Percentiles rank a stretch among this genome's conserved stretches.
Evolutionary conservation across 345 rosid species (phyloP).

Genomic region (Fremontodendron californicum): DNA sequence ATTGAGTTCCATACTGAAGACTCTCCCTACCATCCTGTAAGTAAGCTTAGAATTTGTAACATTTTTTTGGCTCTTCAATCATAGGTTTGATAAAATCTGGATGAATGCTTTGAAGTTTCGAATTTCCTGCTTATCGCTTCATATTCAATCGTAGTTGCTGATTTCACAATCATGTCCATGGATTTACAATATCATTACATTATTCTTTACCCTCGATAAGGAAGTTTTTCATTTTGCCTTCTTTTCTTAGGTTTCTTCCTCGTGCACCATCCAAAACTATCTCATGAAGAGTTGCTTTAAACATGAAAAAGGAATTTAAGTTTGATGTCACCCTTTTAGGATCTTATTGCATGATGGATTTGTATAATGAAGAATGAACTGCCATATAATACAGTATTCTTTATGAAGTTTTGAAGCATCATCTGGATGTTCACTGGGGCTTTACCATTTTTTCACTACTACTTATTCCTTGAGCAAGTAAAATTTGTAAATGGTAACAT

Average conservation of each 20-base stretch:
- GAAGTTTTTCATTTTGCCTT: not conserved
- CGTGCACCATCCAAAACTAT: not conserved
- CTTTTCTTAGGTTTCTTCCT: not conserved
- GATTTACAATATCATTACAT: not conserved
- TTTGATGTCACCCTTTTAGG: not conserved
- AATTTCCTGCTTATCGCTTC: not conserved
- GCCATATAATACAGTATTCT: too few relatives aligned
- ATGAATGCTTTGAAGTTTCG: not conserved
- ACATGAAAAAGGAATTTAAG: not conserved
- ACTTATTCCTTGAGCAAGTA: not conserved
- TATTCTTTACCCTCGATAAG: not conserved
- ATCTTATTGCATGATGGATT: constrained; percentile 3
- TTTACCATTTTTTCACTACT: not conserved
- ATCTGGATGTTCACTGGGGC: not conserved
- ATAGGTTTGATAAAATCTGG: not conserved
- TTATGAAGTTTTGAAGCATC: constrained; percentile 4
- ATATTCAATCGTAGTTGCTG: not conserved
- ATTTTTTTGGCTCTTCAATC: not conserved
- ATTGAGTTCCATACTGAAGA: constrained; percentile 69
- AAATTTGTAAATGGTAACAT: not conserved
- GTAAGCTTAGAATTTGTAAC: constrained; percentile 15
- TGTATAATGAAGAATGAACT: not conserved
- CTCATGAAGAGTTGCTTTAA: not conserved
- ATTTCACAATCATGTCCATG: not conserved
- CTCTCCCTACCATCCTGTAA: constrained; percentile 77